Evolutionary conservation across 2,329 filamentous ascomycete genomes (phyloP).

Genomic region (Daldinia sp.): DNA sequence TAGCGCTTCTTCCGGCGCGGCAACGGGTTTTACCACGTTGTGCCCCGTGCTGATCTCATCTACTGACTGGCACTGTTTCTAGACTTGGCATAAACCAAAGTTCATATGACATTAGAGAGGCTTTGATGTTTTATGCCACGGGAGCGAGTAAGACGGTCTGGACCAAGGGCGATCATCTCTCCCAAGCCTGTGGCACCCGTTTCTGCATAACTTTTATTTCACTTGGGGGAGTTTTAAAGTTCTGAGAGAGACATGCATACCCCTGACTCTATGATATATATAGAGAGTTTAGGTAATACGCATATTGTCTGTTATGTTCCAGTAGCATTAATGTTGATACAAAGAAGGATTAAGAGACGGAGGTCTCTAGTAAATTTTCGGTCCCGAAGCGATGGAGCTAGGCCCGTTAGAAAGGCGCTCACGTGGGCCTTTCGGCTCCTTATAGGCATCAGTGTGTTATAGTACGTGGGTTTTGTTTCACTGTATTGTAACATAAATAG

Average conservation of each 20-base stretch:
- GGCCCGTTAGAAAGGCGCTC: neutral
- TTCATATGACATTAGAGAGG: slow-evolving; percentile 32
- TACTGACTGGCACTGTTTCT: neutral
- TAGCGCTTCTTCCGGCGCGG: slow-evolving; percentile 11
- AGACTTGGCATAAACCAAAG: slow-evolving; percentile 9
- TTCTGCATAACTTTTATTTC: slow-evolving; percentile 12
- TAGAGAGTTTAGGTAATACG: slow-evolving; percentile 4
- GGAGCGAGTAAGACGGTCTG: slow-evolving; percentile 27
- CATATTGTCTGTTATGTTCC: slow-evolving; percentile 1
- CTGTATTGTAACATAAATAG: slow-evolving; percentile 6
- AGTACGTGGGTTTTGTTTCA: slow-evolving; percentile 7
- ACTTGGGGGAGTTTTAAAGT: slow-evolving; percentile 24
- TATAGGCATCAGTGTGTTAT: slow-evolving; percentile 3
- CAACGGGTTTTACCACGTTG: slow-evolving; percentile 7
- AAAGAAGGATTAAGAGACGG: slow-evolving; percentile 13
- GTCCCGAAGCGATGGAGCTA: slow-evolving; percentile 9
- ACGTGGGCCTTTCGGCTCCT: slow-evolving; percentile 8
- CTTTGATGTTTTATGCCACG: slow-evolving; percentile 15
- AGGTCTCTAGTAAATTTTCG: slow-evolving; percentile 5
- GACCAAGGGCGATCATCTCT: slow-evolving; percentile 29
- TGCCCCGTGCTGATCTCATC: slow-evolving; percentile 3
- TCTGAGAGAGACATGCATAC: slow-evolving; percentile 37
- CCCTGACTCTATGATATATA: slow-evolving; percentile 22
- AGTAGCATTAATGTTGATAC: neutral
- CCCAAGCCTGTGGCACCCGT: slow-evolving; percentile 26